A percentile compares a stretch with the other conserved stretches of the same genome.
These are phyloP conservation scores for Zizania palustris DNA, from an alignment of 202 grass and related monocot genomes.

Conservation along the genomic window DNA sequence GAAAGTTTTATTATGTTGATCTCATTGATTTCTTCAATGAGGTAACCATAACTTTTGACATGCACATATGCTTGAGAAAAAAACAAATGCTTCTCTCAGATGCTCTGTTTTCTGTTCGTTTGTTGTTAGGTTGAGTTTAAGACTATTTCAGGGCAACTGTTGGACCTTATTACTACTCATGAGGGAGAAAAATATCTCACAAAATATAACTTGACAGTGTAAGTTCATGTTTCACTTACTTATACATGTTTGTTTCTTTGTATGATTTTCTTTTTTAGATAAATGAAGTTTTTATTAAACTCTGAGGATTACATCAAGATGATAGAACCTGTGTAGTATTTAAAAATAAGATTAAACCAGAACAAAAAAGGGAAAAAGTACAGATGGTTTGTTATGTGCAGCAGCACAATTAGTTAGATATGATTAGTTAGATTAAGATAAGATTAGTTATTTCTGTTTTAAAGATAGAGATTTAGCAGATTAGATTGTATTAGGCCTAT, in stretches of 20 bases:
- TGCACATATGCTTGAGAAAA: conserved; percentile 10
- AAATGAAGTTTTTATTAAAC: no score
- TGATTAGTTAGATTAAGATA: no score
- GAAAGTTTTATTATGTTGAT: conserved; percentile 88
- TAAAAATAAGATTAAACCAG: no score
- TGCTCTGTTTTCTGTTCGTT: conserved; percentile 22
- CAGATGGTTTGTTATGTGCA: conserved; percentile 4
- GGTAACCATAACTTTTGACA: conserved; percentile 57
- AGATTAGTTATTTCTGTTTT: no score
- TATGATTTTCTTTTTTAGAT: conserved; percentile 21
- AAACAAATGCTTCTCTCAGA: conserved; percentile 13
- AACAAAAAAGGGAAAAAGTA: background rate
- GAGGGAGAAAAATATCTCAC: conserved; percentile 88
- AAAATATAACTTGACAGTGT: conserved; percentile 84
- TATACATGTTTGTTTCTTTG: conserved; percentile 9
- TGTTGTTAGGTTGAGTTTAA: conserved; percentile 89
- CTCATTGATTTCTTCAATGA: conserved; percentile 97
- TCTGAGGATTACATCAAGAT: no score
- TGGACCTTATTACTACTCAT: conserved; percentile 95
- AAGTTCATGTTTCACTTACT: conserved; percentile 42
- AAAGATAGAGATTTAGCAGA: no score
- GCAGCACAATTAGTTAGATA: background rate
- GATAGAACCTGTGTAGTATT: no score
- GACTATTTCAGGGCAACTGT: conserved; percentile 87
- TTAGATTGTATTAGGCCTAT: no score